Percentiles rank a stretch among this genome's conserved stretches.
These are phyloP conservation scores for Arabidopsis lyrata DNA, from an alignment of 441 rosid species.

Conservation along the genomic window DNA sequence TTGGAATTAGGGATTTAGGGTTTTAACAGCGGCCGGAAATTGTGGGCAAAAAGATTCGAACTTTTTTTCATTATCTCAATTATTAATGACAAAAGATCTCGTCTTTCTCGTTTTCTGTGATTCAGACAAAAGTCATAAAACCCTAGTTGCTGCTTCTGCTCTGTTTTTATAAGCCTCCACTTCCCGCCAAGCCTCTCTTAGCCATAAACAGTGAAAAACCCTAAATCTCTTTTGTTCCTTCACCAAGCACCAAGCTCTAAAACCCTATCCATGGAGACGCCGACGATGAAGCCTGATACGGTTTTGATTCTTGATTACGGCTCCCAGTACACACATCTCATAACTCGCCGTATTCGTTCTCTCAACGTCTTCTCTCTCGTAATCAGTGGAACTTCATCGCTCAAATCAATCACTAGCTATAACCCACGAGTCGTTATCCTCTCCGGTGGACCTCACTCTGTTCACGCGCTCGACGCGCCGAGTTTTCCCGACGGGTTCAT, in stretches of 20 bases:
- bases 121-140: constrained; percentile 27
- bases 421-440: constrained; percentile 83
- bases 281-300: constrained; percentile 57
- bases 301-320: constrained; percentile 91
- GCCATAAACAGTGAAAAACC: constrained; percentile 40
- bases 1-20: constrained; percentile 19
- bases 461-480: constrained; percentile 68
- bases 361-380: constrained; percentile 88
- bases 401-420: constrained; percentile 60
- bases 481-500: constrained; percentile 71
- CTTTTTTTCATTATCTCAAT: not conserved
- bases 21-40: constrained; percentile 34
- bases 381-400: constrained; percentile 79
- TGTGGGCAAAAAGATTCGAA: constrained; percentile 35
- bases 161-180: constrained; percentile 36
- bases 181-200: constrained; percentile 59
- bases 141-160: constrained; percentile 40
- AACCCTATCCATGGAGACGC: constrained; percentile 54
- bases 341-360: constrained; percentile 81
- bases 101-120: constrained; percentile 31
- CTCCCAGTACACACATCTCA: constrained; percentile 93
- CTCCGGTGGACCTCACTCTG: constrained; percentile 97
- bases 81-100: constrained; percentile 29
- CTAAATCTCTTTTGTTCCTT: not conserved
- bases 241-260: constrained; percentile 19